Base-by-base conservation (phyloP, 768 basidiomycete genomes). In the Naematelia aurantialba region DNA sequence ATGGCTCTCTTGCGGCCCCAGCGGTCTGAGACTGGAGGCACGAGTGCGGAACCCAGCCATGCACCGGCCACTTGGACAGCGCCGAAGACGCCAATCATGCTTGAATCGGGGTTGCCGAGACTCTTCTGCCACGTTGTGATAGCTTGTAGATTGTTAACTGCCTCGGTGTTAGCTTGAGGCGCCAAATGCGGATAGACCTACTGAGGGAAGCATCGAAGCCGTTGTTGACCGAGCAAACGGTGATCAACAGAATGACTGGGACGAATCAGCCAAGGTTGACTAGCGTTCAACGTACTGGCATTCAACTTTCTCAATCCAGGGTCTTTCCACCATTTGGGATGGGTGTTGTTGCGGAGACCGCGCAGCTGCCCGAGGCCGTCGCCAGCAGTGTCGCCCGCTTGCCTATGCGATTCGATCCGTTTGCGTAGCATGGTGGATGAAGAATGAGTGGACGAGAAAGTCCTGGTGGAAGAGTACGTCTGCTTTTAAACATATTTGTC, bases 281-380 rank as follows among this genome's bases (percentile, higher is more conserved):
- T 4, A 46, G 11, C 45, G 14, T n/a, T 46, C 4, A n/a, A 46
- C 45, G 14, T 14, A 46, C 45, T 19, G 19, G 4, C 45, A 46
- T 46, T n/a, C 14, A 46, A 24, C 5, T 24, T 10, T 2, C 56
- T 10, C 13, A 57, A 30, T 25, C 56, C 56, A 29, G 46, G 56
- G 26, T 57, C 56, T 30, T 50, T 49, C 49, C 46, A 57, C 56
- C 56, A 57, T 17, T 19, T 48, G 3, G 45, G 47, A 22, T 57
- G 19, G 10, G 56, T 57, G 30, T 57, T 57, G 46, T 57, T 55
- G 19, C 14, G 45, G 45, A 46, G 25, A 5, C 19, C 45, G 19
- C 19, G 19, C 4, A 46, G 45, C 19, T 46, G 45, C 19, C 45
- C 45, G 4, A 24, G 19, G 45, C 19, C 19, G 14, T 46, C 14